Evolutionary conservation across 2,329 filamentous ascomycete species (phyloP).

Genomic region (Magnaporthiopsis incrustans): DNA sequence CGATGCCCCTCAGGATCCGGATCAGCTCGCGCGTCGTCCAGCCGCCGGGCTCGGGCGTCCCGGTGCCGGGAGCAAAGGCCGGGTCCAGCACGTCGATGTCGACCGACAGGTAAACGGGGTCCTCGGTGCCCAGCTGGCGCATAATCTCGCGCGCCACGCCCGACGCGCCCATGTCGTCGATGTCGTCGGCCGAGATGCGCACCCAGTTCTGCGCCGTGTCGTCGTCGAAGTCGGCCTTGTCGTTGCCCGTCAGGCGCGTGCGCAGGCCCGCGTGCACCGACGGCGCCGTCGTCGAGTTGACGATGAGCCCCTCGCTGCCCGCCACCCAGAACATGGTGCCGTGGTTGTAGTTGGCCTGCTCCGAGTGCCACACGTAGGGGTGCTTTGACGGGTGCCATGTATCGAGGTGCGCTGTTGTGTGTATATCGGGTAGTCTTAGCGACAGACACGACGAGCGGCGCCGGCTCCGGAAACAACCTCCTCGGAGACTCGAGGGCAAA

Average conservation of each 20-base stretch:
- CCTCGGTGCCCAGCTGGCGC: conserved; percentile 57
- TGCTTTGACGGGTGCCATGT: conserved; percentile 82
- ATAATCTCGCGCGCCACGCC: conserved; percentile 68
- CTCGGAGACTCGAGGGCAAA: too few species aligned
- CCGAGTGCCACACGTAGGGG: conserved; percentile 62
- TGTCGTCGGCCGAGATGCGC: conserved; percentile 75
- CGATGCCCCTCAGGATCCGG: conserved; percentile 71
- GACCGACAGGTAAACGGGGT: conserved; percentile 49
- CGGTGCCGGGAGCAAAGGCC: conserved; percentile 44
- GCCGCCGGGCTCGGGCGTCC: conserved; percentile 82
- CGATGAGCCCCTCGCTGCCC: conserved; percentile 69
- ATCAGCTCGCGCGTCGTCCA: conserved; percentile 89
- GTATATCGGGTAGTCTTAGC: background rate
- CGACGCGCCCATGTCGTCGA: conserved; percentile 69
- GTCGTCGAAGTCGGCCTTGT: conserved; percentile 61
- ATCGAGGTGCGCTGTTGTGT: conserved; percentile 54
- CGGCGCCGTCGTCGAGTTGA: conserved; percentile 57
- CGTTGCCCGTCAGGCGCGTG: conserved; percentile 61
- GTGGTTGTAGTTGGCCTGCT: conserved; percentile 73
- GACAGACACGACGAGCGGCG: too few species aligned
- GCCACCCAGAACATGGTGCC: conserved; percentile 91
- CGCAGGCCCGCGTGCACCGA: conserved; percentile 79
- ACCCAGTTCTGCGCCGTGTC: conserved; percentile 71
- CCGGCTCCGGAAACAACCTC: too few species aligned
- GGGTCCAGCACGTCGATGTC: conserved; percentile 30